Evolutionary conservation across 2,329 filamentous ascomycete species (phyloP).

Genomic region (Xylaria sp.): DNA sequence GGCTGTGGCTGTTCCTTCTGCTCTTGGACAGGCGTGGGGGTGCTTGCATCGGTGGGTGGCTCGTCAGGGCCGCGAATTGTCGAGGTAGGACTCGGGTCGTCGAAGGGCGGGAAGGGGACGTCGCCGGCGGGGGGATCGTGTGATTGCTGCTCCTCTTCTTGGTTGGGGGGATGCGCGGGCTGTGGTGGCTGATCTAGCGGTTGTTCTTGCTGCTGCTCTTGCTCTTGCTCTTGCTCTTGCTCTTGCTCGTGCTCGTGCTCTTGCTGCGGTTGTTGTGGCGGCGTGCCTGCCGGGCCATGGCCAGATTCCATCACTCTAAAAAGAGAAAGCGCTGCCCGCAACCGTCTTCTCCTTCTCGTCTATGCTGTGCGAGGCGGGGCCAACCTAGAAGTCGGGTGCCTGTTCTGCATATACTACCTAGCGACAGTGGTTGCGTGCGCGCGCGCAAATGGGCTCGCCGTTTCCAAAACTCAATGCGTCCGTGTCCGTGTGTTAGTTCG

Average conservation of each 20-base stretch:
- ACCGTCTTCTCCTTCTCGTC: not conserved
- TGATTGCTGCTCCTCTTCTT: constrained; percentile 1
- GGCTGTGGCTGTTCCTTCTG: not conserved
- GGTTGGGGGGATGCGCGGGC: not conserved
- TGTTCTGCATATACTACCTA: not conserved
- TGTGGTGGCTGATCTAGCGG: constrained; percentile 1
- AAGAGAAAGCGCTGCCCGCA: not conserved
- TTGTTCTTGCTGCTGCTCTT: not conserved
- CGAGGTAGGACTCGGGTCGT: not conserved
- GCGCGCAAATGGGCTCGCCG: not conserved
- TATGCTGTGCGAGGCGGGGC: constrained; percentile 20
- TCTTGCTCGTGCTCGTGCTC: not conserved
- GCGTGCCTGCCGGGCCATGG: constrained; percentile 30
- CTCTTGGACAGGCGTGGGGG: not conserved
- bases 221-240: not conserved
- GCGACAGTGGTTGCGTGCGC: not conserved
- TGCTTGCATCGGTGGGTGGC: not conserved
- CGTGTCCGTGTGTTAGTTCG: not conserved
- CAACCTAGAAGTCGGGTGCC: constrained; percentile 28
- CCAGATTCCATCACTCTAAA: constrained; percentile 33
- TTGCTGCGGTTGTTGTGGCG: constrained; percentile 7
- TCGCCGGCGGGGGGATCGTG: not conserved
- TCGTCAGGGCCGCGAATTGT: not conserved
- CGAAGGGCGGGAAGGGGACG: not conserved
- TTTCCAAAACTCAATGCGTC: not conserved